Evolutionary conservation across 306 rosid genomes (phyloP), one percentile per base, ranked within the genome.

Genomic region (Citrullus colocynthis): DNA sequence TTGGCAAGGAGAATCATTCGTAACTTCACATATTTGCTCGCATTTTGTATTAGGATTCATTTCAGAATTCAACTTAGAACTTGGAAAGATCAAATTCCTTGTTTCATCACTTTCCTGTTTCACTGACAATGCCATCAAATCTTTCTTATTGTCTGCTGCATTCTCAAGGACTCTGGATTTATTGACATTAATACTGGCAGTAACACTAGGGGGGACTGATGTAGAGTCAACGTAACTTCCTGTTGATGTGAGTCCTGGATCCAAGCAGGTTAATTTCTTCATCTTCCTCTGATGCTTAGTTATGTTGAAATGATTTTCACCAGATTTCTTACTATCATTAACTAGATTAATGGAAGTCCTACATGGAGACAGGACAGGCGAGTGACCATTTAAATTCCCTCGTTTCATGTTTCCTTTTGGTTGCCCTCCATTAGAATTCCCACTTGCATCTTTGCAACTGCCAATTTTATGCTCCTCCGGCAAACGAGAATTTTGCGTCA

Each of bases 311-410:
- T 17, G 74, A 79, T 83, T 81, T 60, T 88, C 87, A 57, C 79
- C 77, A 77, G 75, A 78, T 75, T 82, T 80, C 71, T 65, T 70
- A 72, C 63, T 76, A 71, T 83, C 79, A 45, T 63, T 45, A 32
- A 49, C 79, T 59, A 84, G 83, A 79, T 77, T 73, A 2, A 75
- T 66, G 59, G 84, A 76, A 74, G 77, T 82, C 70, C 80, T 81
- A 83, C 90, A 87, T 71, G 82, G 84, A 67, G 83, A 82, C n/a
- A 84, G 88, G 78, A 85, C 71, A 52, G 76, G 41, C 39, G 83
- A 77, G 61, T 64, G 24, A 70, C 81, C 74, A 64, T 21, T 78
- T 58, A 37, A 77, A 67, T 75, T 79, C 74, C 80, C 52, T 16
- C 65, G 39, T n/a, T 54, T 64, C 67, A 70, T 82, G 41, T 39